A percentile compares a stretch with the other conserved stretches of the same genome.
These are phyloP conservation scores for Blumeria hordei DNA, from an alignment of 2,329 filamentous ascomycete genomes.

Conservation along the genomic window DNA sequence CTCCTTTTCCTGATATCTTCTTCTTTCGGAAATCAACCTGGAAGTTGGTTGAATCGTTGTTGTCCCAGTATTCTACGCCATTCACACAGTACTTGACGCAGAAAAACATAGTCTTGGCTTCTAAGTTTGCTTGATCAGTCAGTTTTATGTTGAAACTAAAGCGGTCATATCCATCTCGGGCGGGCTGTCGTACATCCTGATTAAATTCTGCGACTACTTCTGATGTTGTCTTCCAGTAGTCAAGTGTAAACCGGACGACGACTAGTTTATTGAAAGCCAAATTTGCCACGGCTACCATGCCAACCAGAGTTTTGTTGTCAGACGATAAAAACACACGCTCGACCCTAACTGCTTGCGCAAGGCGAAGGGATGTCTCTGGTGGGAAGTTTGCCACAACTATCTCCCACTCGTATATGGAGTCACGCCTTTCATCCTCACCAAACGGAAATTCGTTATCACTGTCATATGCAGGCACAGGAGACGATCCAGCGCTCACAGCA, in stretches of 20 bases:
- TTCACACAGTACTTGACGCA: slow-evolving; percentile 74
- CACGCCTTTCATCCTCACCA: slow-evolving; percentile 21
- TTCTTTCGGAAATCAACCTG: slow-evolving; percentile 84
- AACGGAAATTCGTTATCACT: slow-evolving; percentile 84
- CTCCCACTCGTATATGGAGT: slow-evolving; percentile 57
- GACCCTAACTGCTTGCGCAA: slow-evolving; percentile 45
- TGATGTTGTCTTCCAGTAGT: slow-evolving; percentile 97
- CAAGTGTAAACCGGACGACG: slow-evolving; percentile 80
- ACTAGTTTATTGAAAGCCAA: slow-evolving; percentile 74
- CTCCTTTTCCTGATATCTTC: slow-evolving; percentile 33
- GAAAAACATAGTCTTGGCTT: slow-evolving; percentile 77
- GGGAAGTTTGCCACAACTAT: slow-evolving; percentile 72
- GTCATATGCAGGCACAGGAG: slow-evolving; percentile 70
- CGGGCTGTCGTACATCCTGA: slow-evolving; percentile 47
- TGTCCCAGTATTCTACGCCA: slow-evolving; percentile 84
- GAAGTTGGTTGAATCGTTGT: slow-evolving; percentile 69
- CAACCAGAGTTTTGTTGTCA: slow-evolving; percentile 70
- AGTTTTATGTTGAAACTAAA: slow-evolving; percentile 92
- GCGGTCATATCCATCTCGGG: slow-evolving; percentile 49
- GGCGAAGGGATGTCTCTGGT: slow-evolving; percentile 34
- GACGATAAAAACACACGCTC: slow-evolving; percentile 70
- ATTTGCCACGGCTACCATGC: slow-evolving; percentile 67
- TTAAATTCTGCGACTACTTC: slow-evolving; percentile 79
- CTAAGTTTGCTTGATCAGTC: slow-evolving; percentile 72
- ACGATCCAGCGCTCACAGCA: slow-evolving; percentile 87